Conservation (phyloP, 108 stramenopile species). For the Cyclotella baltica region DNA sequence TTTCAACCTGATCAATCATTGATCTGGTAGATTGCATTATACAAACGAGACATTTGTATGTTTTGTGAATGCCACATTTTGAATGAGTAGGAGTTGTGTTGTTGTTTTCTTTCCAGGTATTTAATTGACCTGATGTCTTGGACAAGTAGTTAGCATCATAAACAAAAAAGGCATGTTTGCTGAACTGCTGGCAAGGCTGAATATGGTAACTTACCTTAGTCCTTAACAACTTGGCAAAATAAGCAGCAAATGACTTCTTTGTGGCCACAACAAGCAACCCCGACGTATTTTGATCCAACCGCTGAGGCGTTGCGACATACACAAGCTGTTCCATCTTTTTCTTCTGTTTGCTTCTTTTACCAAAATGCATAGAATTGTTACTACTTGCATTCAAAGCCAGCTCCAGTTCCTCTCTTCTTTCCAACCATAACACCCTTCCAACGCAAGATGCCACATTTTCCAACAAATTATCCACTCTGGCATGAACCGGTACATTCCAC, state of each 20-base stretch:
- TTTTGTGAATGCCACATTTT: conserved; percentile 65
- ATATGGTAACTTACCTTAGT: conserved; percentile 1
- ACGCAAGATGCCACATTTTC: conserved; percentile 81
- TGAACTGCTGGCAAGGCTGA: neutral
- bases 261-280: conserved; percentile 85
- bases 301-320: conserved; percentile 76
- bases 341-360: conserved; percentile 22
- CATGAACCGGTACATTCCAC: conserved; percentile 77
- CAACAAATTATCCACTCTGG: conserved; percentile 81
- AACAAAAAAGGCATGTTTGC: neutral
- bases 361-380: neutral
- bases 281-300: conserved; percentile 86
- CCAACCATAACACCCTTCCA: conserved; percentile 46
- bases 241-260: conserved; percentile 77
- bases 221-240: conserved; percentile 81
- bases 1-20: conserved; percentile 38
- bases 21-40: conserved; percentile 20
- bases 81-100: neutral
- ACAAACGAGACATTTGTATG: conserved; percentile 84
- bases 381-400: conserved; percentile 1
- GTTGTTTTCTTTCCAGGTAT: conserved; percentile 1
- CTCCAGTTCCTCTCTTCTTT: conserved; percentile 9
- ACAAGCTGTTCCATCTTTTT: conserved; percentile 42
- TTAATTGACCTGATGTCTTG: conserved; percentile 60
- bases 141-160: neutral